Conservation (phyloP, 345 rosid species). For the Acer negundo region DNA sequence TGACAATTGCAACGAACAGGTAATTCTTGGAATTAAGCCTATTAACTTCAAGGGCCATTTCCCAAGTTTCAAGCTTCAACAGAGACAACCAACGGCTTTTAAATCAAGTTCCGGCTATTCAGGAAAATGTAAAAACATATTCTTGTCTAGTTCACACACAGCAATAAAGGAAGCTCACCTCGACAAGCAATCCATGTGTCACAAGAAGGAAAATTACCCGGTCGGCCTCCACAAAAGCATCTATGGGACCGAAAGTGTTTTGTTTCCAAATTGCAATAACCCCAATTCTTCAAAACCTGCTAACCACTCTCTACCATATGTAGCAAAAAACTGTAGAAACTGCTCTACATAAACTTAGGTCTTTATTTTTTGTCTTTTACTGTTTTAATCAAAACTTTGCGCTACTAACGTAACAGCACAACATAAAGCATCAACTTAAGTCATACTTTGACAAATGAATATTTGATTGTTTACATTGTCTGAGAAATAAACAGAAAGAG, state of each 20-base stretch:
- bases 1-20: background rate
- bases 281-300: background rate
- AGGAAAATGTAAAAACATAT: slow-evolving; percentile 19
- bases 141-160: slow-evolving; percentile 34
- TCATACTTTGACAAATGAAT: background rate
- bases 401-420: too few relatives aligned
- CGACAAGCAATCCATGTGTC: background rate
- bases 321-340: too few relatives aligned
- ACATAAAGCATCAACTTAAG: too few relatives aligned
- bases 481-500: background rate
- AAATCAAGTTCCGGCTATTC: slow-evolving; percentile 5
- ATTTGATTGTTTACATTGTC: background rate
- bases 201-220: background rate
- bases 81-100: background rate
- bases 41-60: background rate
- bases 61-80: background rate
- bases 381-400: too few relatives aligned
- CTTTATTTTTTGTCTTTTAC: too few relatives aligned
- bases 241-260: background rate
- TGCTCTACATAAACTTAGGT: too few relatives aligned
- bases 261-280: background rate
- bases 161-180: background rate
- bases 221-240: background rate
- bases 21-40: background rate
- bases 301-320: background rate